These are phyloP conservation scores for Isoetes engelmannii DNA, from an alignment of 83 land plant genomes.

Conservation along the genomic window DNA sequence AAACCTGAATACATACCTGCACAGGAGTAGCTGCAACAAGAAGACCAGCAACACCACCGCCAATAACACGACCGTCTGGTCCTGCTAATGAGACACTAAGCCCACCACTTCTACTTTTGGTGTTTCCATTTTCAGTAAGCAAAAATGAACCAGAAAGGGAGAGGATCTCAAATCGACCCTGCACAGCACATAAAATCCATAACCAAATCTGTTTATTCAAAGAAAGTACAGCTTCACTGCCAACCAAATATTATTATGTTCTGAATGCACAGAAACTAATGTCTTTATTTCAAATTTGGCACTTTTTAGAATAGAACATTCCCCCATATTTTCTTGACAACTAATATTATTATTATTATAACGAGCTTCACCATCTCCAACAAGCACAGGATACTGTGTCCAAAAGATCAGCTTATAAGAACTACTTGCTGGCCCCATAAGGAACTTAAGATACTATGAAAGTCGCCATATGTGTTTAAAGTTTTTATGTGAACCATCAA, in stretches of 20 bases:
- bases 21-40: conserved; percentile 78
- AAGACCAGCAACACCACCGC: conserved; percentile 75
- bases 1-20: conserved; percentile 43
- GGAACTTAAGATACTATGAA: too few relatives aligned
- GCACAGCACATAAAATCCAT: not conserved
- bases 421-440: too few relatives aligned
- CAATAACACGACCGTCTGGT: conserved; percentile 83
- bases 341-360: not conserved
- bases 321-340: not conserved
- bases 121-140: conserved; percentile 38
- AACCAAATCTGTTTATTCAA: too few relatives aligned
- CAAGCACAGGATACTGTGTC: too few relatives aligned
- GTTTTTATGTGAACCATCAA: too few relatives aligned
- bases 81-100: conserved; percentile 80
- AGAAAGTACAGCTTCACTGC: too few relatives aligned
- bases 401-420: too few relatives aligned
- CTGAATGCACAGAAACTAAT: too few relatives aligned
- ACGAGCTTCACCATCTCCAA: too few relatives aligned
- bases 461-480: too few relatives aligned
- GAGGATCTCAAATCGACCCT: conserved; percentile 83
- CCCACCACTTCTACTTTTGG: conserved; percentile 63
- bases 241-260: too few relatives aligned
- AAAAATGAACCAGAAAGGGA: conserved; percentile 76
- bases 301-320: not conserved
- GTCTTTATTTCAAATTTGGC: not conserved